Evolutionary conservation across 2,329 filamentous ascomycete genomes (phyloP).

Genomic region (Pyrenophora teres): DNA sequence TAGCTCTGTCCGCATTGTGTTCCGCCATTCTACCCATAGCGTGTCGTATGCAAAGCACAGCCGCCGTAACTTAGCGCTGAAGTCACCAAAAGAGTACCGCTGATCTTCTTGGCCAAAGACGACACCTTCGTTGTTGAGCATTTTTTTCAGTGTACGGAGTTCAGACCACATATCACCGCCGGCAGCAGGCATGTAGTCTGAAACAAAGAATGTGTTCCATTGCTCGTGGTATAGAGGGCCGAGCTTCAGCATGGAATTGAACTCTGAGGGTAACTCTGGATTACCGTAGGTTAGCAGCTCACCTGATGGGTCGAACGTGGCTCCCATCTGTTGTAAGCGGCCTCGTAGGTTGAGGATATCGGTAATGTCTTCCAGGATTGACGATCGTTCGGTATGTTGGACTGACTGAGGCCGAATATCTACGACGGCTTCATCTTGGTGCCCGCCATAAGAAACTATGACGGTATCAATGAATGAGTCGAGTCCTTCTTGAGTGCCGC

Average conservation of each 20-base stretch:
- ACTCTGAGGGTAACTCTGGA: constrained; percentile 3
- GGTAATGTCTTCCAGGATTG: neutral
- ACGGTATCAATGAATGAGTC: neutral
- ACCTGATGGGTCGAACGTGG: constrained; percentile 8
- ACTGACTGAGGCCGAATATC: neutral
- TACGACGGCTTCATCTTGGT: neutral
- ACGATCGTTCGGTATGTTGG: neutral
- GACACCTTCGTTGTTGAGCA: constrained; percentile 13
- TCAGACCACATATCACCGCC: neutral
- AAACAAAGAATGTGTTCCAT: constrained; percentile 11
- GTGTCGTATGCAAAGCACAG: constrained; percentile 10
- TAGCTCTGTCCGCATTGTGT: neutral
- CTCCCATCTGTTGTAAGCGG: constrained; percentile 13
- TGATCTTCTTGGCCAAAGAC: constrained; percentile 6
- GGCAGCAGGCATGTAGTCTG: neutral
- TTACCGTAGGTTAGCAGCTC: constrained; percentile 15
- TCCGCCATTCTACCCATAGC: constrained; percentile 5
- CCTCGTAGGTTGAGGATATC: constrained; percentile 2
- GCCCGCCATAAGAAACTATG: neutral
- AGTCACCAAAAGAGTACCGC: constrained; percentile 3
- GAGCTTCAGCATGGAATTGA: constrained; percentile 14
- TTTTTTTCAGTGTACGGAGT: neutral
- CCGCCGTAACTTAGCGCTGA: neutral
- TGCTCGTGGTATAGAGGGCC: constrained; percentile 14
- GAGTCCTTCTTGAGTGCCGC: neutral